phyloP scores from a whole-genome alignment of 352 stramenopile genomes.

The Phytophthora macrochlamydospora region DNA sequence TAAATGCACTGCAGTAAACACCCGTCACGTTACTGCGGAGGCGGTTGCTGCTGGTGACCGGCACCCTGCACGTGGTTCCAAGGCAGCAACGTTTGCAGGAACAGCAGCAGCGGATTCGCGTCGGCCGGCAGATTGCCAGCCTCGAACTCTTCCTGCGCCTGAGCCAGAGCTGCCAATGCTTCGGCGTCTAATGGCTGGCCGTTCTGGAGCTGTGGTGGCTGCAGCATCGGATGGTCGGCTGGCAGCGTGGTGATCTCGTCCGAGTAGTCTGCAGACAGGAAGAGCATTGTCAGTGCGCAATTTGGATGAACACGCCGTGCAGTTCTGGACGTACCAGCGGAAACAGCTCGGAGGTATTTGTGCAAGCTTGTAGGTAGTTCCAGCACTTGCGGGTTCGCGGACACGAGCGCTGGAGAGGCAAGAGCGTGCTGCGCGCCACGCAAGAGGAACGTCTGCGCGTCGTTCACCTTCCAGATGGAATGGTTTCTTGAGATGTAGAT shows the following conservation, averaged over 20 bases:
- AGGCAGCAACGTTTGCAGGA: conserved; percentile 82
- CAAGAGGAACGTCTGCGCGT: conserved; percentile 74
- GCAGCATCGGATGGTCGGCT: conserved; percentile 84
- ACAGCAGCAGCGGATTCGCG: conserved; percentile 83
- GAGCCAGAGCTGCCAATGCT: conserved; percentile 55
- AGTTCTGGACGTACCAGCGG: conserved; percentile 43
- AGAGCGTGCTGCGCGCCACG: conserved; percentile 68
- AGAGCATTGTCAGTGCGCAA: background rate
- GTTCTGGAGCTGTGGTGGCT: conserved; percentile 65
- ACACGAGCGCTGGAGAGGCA: conserved; percentile 53
- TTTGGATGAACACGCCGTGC: too few species aligned
- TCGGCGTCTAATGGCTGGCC: conserved; percentile 65
- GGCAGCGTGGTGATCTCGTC: conserved; percentile 88
- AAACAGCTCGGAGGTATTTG: conserved; percentile 78
- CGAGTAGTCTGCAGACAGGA: conserved; percentile 65
- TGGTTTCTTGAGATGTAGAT: conserved; percentile 85
- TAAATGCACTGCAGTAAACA: conserved; percentile 3
- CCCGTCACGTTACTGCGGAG: conserved; percentile 17
- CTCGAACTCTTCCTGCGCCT: conserved; percentile 67
- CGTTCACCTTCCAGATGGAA: conserved; percentile 85
- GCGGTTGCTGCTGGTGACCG: conserved; percentile 25
- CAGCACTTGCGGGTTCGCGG: conserved; percentile 56
- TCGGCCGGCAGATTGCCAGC: conserved; percentile 76
- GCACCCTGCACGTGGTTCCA: conserved; percentile 86
- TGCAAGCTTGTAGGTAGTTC: conserved; percentile 60